These are phyloP conservation scores for Thielaviopsis musarum DNA, from an alignment of 2,329 filamentous ascomycete species.

Conservation along the genomic window DNA sequence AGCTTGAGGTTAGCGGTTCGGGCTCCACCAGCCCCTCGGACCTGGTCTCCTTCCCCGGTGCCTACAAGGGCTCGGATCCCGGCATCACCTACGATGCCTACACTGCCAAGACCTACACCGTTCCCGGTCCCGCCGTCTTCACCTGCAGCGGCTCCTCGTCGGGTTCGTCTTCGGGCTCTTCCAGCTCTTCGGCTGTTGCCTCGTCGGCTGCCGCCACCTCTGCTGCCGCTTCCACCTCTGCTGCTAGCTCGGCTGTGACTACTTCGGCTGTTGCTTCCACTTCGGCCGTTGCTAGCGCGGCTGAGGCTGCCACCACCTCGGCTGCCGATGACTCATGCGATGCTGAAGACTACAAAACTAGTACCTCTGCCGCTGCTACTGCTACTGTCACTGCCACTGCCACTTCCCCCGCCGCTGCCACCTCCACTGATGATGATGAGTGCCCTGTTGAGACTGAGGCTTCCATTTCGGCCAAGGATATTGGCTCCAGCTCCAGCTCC, in stretches of 20 bases:
- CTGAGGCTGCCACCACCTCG: not conserved
- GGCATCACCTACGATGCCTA: slow-evolving; percentile 18
- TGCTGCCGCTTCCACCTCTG: not conserved
- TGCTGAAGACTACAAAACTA: not conserved
- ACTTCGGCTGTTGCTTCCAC: not conserved
- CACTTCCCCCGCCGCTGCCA: not conserved
- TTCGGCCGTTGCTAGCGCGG: not conserved
- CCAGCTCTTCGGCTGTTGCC: not conserved
- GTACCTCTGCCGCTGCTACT: not conserved
- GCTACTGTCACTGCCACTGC: slow-evolving; percentile 3
- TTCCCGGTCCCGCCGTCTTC: slow-evolving; percentile 17
- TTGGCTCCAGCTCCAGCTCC: not conserved
- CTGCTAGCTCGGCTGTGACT: not conserved
- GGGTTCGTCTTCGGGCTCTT: not conserved
- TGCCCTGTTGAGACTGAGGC: not conserved
- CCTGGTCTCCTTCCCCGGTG: slow-evolving; percentile 18
- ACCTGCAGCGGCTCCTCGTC: slow-evolving; percentile 16
- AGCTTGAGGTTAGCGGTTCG: slow-evolving; percentile 22
- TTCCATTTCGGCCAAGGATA: not conserved
- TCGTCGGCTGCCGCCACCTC: not conserved
- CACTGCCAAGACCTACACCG: slow-evolving; percentile 16
- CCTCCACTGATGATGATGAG: slow-evolving; percentile 1
- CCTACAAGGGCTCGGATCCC: slow-evolving; percentile 17
- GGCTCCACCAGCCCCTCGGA: slow-evolving; percentile 16
- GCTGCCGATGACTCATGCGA: not conserved